Conservation (phyloP, 306 rosid species). For the Pueraria montana region DNA sequence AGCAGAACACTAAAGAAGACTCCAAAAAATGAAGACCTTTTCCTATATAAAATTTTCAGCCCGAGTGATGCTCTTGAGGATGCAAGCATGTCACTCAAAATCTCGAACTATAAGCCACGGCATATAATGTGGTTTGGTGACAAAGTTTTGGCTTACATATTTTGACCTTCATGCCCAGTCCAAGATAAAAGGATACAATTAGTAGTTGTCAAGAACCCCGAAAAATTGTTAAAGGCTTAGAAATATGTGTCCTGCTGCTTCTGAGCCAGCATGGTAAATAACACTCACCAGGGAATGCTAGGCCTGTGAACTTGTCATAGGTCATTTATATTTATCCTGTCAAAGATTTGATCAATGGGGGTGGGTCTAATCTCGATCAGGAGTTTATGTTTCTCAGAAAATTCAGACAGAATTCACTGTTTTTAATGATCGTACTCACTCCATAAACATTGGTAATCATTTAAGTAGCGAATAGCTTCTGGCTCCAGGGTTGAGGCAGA, state of each 20-base stretch:
- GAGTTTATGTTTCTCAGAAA: background rate
- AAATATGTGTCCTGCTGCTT: background rate
- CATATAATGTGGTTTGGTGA: too few relatives aligned
- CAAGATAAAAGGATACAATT: background rate
- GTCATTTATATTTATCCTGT: background rate
- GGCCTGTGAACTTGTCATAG: background rate
- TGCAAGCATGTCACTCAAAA: slow-evolving; percentile 12
- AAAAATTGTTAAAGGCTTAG: too few relatives aligned
- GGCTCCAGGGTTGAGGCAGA: background rate
- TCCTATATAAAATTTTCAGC: background rate
- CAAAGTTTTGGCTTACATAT: background rate
- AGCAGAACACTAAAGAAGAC: background rate
- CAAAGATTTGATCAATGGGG: background rate
- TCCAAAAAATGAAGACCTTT: background rate
- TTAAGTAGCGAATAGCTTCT: background rate
- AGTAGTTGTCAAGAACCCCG: background rate
- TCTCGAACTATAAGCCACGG: background rate
- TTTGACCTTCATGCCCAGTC: background rate
- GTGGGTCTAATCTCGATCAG: slow-evolving; percentile 6
- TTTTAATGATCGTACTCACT: background rate
- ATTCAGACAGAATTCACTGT: background rate
- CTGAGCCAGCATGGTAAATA: background rate
- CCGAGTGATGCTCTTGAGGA: background rate
- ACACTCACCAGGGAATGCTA: background rate
- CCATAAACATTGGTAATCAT: background rate